These are phyloP conservation scores for Tetracentron sinense DNA, from an alignment of 164 flowering plant genomes.

Conservation along the genomic window DNA sequence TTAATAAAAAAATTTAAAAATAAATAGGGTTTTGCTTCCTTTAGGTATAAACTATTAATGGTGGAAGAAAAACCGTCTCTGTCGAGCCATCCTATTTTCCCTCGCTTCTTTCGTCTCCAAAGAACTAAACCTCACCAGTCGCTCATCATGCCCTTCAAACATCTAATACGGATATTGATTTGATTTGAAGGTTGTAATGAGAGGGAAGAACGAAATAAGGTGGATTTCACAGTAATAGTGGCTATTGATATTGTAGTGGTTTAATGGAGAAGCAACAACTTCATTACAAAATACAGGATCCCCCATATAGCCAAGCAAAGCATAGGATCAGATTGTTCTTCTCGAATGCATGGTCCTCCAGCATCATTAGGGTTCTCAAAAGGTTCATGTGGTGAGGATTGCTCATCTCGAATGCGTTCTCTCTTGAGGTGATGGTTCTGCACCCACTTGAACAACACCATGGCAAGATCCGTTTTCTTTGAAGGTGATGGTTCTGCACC, in stretches of 20 bases:
- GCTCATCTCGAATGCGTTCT: constrained; percentile 18
- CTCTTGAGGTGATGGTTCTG: too few relatives aligned
- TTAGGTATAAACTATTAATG: too few relatives aligned
- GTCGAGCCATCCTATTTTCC: constrained; percentile 91
- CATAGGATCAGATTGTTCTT: constrained; percentile 20
- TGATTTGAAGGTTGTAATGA: constrained; percentile 21
- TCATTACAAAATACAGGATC: constrained; percentile 19
- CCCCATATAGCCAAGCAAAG: constrained; percentile 36
- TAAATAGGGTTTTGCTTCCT: too few relatives aligned
- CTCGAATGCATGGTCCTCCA: too few relatives aligned
- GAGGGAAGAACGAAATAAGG: constrained; percentile 12
- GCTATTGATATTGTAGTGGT: too few relatives aligned
- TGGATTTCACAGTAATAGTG: constrained; percentile 28
- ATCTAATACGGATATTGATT: constrained; percentile 34
- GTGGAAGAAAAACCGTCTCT: too few relatives aligned
- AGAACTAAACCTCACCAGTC: constrained; percentile 46
- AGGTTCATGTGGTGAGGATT: constrained; percentile 8
- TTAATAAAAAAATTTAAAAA: too few relatives aligned
- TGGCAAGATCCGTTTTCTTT: constrained; percentile 31
- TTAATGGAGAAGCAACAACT: neutral
- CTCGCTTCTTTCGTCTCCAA: constrained; percentile 89
- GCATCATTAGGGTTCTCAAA: too few relatives aligned
- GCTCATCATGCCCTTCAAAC: constrained; percentile 32
- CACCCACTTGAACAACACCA: too few relatives aligned
- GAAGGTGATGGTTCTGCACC: constrained; percentile 71